Evolutionary conservation across 106 monocot genomes (phyloP).

Genomic region (Posidonia australis): DNA sequence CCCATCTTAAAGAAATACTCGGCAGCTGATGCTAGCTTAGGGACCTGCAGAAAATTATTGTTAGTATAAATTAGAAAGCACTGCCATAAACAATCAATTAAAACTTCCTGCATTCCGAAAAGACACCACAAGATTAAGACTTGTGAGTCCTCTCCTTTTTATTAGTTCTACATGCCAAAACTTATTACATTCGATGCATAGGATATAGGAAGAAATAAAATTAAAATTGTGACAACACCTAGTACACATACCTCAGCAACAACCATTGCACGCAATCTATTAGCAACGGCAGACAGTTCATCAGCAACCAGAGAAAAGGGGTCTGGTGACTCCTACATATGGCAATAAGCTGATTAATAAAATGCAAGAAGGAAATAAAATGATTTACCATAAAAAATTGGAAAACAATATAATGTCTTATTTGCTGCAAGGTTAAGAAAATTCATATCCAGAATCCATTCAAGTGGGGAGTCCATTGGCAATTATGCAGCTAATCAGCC

Average conservation of each 20-base stretch:
- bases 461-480: too few species aligned
- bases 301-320: conserved; percentile 93
- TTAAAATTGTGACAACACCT: not conserved
- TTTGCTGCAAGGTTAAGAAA: too few species aligned
- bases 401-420: not conserved
- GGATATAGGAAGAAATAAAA: not conserved
- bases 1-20: conserved; percentile 87
- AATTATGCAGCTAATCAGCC: too few species aligned
- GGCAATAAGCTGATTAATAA: not conserved
- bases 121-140: too few species aligned
- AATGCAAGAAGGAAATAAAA: not conserved
- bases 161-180: not conserved
- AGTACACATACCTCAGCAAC: conserved; percentile 50
- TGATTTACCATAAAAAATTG: not conserved
- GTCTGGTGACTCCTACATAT: conserved; percentile 43
- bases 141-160: too few species aligned
- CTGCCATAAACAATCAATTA: not conserved
- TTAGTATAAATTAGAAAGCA: not conserved
- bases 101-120: not conserved
- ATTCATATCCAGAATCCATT: too few species aligned
- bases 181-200: not conserved
- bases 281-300: conserved; percentile 67
- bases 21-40: conserved; percentile 89
- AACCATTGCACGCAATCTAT: conserved; percentile 75
- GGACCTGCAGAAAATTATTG: conserved; percentile 37